phyloP scores from a whole-genome alignment of 2,329 filamentous ascomycete genomes.

The Paecilomyces sp. region DNA sequence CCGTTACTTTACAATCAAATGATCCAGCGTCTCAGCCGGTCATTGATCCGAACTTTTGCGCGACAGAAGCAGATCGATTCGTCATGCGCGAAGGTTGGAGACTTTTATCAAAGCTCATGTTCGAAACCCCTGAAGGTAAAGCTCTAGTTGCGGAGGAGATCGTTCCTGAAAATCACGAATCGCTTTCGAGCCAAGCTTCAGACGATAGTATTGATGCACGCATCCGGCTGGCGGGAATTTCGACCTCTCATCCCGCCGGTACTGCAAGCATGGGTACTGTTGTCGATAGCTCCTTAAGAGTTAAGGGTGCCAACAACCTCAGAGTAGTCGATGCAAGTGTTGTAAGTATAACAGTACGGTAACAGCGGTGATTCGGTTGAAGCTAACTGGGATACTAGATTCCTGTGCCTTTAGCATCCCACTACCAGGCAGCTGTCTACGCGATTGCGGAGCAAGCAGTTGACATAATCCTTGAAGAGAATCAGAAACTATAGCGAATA shows the following conservation, averaged over 20 bases:
- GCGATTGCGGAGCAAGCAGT: conserved; percentile 7
- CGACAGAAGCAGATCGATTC: conserved; percentile 17
- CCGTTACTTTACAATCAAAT: conserved; percentile 10
- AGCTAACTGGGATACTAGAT: conserved; percentile 1
- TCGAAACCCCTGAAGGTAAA: conserved; percentile 6
- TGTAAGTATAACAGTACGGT: neutral
- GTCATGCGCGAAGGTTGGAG: conserved; percentile 1
- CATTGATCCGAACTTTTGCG: conserved; percentile 24
- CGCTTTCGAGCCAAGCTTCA: conserved; percentile 1
- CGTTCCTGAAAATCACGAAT: conserved; percentile 5
- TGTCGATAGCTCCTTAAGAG: conserved; percentile 8
- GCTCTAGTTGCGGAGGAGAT: conserved; percentile 13
- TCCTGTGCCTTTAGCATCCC: conserved; percentile 10
- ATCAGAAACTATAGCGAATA: neutral
- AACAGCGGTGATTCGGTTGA: neutral
- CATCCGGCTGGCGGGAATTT: conserved; percentile 5
- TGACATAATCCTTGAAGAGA: neutral
- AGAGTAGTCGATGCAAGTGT: conserved; percentile 20
- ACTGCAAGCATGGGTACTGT: conserved; percentile 9
- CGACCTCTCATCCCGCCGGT: conserved; percentile 14
- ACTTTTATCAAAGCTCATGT: conserved; percentile 3
- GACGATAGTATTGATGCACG: conserved; percentile 17
- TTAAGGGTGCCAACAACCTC: conserved; percentile 12
- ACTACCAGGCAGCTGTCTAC: conserved; percentile 15
- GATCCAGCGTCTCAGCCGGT: conserved; percentile 11